Evolutionary conservation across 495 filamentous ascomycete genomes (phyloP).

Genomic region (Penicillium diatomitis): DNA sequence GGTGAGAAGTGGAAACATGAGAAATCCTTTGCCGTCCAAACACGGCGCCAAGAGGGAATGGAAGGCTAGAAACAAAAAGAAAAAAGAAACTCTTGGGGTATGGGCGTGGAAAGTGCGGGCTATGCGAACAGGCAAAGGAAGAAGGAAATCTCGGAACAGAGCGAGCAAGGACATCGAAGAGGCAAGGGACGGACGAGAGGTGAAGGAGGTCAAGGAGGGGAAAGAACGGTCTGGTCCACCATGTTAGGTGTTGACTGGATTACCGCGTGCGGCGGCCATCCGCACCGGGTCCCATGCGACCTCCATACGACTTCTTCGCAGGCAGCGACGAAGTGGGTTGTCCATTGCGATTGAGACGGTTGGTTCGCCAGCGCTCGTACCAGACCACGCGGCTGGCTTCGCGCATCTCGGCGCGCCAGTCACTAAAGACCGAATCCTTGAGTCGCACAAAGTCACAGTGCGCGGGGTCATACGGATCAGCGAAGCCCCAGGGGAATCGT

Average conservation of each 20-base stretch:
- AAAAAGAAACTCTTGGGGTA: conserved; percentile 10
- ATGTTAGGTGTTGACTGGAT: not conserved
- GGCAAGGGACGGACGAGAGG: too few relatives aligned
- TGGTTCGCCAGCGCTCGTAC: conserved; percentile 95
- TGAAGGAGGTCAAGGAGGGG: not conserved
- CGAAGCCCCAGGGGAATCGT: conserved; percentile 93
- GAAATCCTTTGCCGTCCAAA: conserved; percentile 16
- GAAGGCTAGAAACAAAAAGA: conserved; percentile 6
- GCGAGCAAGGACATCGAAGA: not conserved
- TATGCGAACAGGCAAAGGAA: conserved; percentile 19
- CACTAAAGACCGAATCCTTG: conserved; percentile 83
- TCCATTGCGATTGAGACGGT: conserved; percentile 45
- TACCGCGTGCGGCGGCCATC: conserved; percentile 27
- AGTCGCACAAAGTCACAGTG: conserved; percentile 94
- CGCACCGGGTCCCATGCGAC: conserved; percentile 23
- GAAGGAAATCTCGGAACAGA: conserved; percentile 1
- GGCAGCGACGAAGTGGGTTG: conserved; percentile 10
- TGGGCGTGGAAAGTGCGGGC: conserved; percentile 21
- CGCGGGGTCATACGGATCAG: conserved; percentile 77
- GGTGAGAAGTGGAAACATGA: conserved; percentile 13
- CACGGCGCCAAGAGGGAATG: not conserved
- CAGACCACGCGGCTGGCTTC: conserved; percentile 87
- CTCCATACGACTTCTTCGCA: conserved; percentile 18
- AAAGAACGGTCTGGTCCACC: not conserved
- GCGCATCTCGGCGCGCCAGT: conserved; percentile 86